A percentile compares a stretch with the other conserved stretches of the same genome.
phyloP scores from a whole-genome alignment of 108 stramenopile species.

The Halocafeteria seosinensis region DNA sequence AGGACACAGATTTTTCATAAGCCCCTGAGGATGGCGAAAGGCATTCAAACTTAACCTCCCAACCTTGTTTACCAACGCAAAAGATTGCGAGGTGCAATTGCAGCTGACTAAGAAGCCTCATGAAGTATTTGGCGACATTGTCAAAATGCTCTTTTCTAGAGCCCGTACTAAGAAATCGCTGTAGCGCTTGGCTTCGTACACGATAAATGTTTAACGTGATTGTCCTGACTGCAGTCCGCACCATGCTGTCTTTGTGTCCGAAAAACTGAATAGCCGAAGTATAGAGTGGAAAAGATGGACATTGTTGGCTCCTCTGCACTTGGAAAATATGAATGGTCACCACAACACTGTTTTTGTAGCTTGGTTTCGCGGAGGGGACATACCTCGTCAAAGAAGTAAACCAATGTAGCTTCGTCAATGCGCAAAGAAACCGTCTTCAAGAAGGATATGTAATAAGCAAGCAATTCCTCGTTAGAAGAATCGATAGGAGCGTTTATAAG shows the following conservation, averaged over 20 bases:
- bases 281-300: conserved; percentile 8
- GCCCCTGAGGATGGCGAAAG: too few species aligned
- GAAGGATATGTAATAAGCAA: conserved; percentile 23
- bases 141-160: too few species aligned
- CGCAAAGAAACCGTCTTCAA: conserved; percentile 27
- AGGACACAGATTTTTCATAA: too few species aligned
- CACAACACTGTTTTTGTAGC: background rate
- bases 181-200: too few species aligned
- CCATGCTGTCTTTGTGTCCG: conserved; percentile 11
- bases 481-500: conserved; percentile 13
- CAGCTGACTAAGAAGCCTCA: too few species aligned
- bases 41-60: too few species aligned
- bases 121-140: too few species aligned
- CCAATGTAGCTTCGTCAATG: conserved; percentile 21
- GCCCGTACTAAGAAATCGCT: too few species aligned
- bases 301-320: background rate
- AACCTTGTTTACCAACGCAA: too few species aligned
- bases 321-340: background rate
- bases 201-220: conserved; percentile 6
- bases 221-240: conserved; percentile 10
- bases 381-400: conserved; percentile 14
- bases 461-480: conserved; percentile 18
- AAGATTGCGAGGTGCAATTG: too few species aligned
- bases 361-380: background rate
- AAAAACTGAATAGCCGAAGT: background rate